These are phyloP conservation scores for Plasmodium malariae DNA, from an alignment of 169 alveolate species.

Conservation along the genomic window DNA sequence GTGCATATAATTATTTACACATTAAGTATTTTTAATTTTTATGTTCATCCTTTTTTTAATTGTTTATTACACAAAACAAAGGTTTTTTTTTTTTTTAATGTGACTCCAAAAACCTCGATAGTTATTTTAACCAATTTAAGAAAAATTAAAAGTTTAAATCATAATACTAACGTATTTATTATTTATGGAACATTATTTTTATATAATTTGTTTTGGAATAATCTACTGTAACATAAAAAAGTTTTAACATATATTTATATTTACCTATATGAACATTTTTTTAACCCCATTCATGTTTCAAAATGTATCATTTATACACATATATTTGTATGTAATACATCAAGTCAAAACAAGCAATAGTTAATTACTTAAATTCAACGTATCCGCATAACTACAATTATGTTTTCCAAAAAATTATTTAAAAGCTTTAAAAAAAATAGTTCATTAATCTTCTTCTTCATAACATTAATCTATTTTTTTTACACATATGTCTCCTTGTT, in stretches of 20 bases:
- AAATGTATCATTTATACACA: slow-evolving; percentile 23
- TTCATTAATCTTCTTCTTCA: slow-evolving; percentile 43
- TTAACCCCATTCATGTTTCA: slow-evolving; percentile 3
- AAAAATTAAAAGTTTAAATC: background rate
- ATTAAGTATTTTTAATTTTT: slow-evolving; percentile 5
- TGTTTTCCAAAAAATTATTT: slow-evolving; percentile 61
- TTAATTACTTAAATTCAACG: background rate
- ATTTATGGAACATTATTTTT: background rate
- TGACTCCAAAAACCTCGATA: slow-evolving; percentile 12
- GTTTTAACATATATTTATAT: background rate
- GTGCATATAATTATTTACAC: background rate
- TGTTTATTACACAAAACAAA: slow-evolving; percentile 22
- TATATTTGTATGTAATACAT: background rate
- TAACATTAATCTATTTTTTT: slow-evolving; percentile 51
- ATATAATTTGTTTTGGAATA: background rate
- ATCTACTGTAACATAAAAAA: background rate
- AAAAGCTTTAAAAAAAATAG: slow-evolving; percentile 71
- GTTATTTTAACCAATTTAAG: background rate
- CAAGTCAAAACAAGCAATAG: background rate
- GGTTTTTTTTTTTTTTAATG: slow-evolving; percentile 1
- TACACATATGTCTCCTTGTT: slow-evolving; percentile 72
- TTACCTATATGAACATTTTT: background rate
- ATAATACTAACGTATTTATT: background rate
- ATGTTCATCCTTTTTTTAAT: background rate
- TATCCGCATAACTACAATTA: slow-evolving; percentile 31